These are phyloP conservation scores for Boletus sensibilis DNA, from an alignment of 768 basidiomycete species.

Conservation along the genomic window DNA sequence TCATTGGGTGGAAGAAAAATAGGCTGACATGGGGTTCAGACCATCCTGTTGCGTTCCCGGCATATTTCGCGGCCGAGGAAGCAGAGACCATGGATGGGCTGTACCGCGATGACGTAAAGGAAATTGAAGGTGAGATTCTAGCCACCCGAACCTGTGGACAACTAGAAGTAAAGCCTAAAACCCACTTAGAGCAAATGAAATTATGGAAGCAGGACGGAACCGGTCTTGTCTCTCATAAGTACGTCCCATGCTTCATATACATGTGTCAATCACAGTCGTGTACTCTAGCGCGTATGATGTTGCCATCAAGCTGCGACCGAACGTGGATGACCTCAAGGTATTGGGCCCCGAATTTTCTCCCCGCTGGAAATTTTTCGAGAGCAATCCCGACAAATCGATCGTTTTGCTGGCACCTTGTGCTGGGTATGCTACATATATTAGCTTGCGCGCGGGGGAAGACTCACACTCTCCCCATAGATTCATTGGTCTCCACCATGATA, in stretches of 20 bases:
- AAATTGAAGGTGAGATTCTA: constrained; percentile 38
- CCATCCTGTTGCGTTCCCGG: constrained; percentile 29
- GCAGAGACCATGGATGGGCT: constrained; percentile 50
- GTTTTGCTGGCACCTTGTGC: constrained; percentile 43
- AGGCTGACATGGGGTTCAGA: constrained; percentile 14
- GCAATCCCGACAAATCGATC: constrained; percentile 56
- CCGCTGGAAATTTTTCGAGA: constrained; percentile 53
- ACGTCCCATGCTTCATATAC: constrained; percentile 6
- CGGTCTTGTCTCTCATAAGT: constrained; percentile 61
- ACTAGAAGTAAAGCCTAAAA: not conserved
- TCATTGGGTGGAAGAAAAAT: not conserved
- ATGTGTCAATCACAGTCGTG: not conserved
- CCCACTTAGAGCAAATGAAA: constrained; percentile 29
- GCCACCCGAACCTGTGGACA: constrained; percentile 6
- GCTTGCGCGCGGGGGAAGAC: not conserved
- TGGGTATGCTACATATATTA: constrained; percentile 34
- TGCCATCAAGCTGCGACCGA: constrained; percentile 58
- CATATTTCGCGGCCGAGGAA: constrained; percentile 44
- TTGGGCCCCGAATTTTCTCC: constrained; percentile 47
- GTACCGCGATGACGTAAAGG: constrained; percentile 39
- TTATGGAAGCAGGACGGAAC: constrained; percentile 40
- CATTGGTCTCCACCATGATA: constrained; percentile 8
- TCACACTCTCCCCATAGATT: constrained; percentile 3
- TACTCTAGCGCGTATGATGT: constrained; percentile 48
- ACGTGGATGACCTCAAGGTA: constrained; percentile 45